Evolutionary conservation across 129 eudicot species (phyloP).

Genomic region (Chrysanthemum makinoi): DNA sequence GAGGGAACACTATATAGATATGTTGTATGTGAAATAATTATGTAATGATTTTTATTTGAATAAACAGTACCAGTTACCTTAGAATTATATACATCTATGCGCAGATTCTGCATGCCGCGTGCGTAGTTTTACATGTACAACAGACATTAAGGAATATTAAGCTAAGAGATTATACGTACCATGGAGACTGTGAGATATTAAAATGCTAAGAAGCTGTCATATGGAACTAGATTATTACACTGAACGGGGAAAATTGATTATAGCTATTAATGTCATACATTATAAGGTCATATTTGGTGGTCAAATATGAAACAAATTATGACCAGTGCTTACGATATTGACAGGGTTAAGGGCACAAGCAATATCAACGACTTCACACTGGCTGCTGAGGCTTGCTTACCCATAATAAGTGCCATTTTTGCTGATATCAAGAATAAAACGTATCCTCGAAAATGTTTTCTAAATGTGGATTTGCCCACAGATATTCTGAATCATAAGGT

Average conservation of each 20-base stretch:
- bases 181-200: background rate
- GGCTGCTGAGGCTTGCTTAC: conserved; percentile 93
- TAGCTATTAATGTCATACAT: background rate
- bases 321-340: background rate
- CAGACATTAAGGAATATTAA: no score
- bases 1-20: no score
- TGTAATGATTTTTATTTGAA: no score
- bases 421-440: conserved; percentile 56
- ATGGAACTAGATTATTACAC: background rate
- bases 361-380: conserved; percentile 53
- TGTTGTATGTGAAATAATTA: no score
- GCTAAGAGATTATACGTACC: background rate
- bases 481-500: conserved; percentile 79
- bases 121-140: no score
- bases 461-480: conserved; percentile 79
- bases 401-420: conserved; percentile 58
- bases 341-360: conserved; percentile 66
- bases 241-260: background rate
- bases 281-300: background rate
- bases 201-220: background rate
- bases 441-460: conserved; percentile 65
- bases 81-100: background rate
- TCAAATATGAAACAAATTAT: background rate
- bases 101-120: no score
- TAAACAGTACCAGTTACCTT: background rate